Percentiles rank a stretch among this genome's conserved stretches.
Conservation (phyloP, 129 eudicot species). For the Ambrosia trifida region DNA sequence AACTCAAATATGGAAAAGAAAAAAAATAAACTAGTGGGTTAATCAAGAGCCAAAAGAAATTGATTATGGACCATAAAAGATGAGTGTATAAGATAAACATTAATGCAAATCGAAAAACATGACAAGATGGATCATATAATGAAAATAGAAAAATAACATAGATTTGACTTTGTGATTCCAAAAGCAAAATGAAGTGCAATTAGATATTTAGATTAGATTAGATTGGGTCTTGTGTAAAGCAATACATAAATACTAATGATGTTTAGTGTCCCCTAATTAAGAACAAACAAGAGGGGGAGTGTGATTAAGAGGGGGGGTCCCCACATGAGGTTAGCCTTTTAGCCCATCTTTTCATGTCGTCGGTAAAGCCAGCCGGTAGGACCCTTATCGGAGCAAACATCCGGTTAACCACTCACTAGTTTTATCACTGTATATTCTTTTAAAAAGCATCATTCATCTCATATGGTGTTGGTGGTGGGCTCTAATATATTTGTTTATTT, state of each 20-base stretch:
- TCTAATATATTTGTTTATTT: not conserved
- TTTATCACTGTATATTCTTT: conserved; percentile 34
- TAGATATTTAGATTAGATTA: conserved; percentile 30
- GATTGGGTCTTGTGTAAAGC: conserved; percentile 36
- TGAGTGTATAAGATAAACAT: conserved; percentile 23
- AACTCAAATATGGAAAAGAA: not conserved
- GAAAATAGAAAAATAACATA: not conserved
- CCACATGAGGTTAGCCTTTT: conserved; percentile 26
- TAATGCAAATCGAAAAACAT: conserved; percentile 19
- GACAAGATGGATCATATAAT: conserved; percentile 30
- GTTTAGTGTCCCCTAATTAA: conserved; percentile 34
- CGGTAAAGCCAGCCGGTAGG: conserved; percentile 29
- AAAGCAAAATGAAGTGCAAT: conserved; percentile 31
- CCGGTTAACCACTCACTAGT: conserved; percentile 38
- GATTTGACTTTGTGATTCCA: conserved; percentile 27
- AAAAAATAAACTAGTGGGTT: not conserved
- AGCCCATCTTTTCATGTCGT: conserved; percentile 38
- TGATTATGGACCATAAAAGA: conserved; percentile 21
- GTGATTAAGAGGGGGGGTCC: conserved; percentile 26
- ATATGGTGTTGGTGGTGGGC: conserved; percentile 28
- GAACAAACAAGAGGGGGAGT: conserved; percentile 24
- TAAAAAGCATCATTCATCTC: conserved; percentile 23
- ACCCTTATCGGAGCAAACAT: conserved; percentile 32
- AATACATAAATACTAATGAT: conserved; percentile 27
- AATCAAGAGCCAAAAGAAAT: conserved; percentile 5